These are phyloP conservation scores for Pestalotiopsis sp. DNA, from an alignment of 2,329 filamentous ascomycete genomes.

Conservation along the genomic window DNA sequence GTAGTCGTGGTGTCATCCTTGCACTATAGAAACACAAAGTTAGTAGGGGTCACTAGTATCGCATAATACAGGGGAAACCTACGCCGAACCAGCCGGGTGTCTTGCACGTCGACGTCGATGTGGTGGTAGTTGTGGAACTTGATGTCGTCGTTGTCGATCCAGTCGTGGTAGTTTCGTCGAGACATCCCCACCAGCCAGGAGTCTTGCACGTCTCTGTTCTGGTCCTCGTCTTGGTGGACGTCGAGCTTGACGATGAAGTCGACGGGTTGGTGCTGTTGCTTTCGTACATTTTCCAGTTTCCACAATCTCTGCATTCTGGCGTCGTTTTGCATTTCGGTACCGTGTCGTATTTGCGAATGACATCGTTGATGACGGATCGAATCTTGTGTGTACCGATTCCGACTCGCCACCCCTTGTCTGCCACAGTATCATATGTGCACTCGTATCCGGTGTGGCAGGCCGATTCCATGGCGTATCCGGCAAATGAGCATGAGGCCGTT, in stretches of 20 bases:
- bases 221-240: constrained; percentile 63
- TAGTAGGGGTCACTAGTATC: constrained; percentile 24
- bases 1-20: constrained; percentile 14
- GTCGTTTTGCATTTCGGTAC: constrained; percentile 79
- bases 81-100: constrained; percentile 56
- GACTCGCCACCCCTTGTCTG: constrained; percentile 88
- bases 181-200: constrained; percentile 80
- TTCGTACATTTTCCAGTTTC: constrained; percentile 91
- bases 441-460: constrained; percentile 88
- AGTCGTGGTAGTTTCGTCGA: constrained; percentile 65
- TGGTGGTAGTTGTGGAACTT: constrained; percentile 48
- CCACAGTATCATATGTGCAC: constrained; percentile 91
- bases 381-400: constrained; percentile 93
- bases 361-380: constrained; percentile 81
- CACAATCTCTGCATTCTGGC: constrained; percentile 84
- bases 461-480: constrained; percentile 90
- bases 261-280: constrained; percentile 87
- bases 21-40: constrained; percentile 28
- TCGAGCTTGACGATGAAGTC: constrained; percentile 56
- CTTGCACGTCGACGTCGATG: constrained; percentile 57
- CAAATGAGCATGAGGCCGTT: constrained; percentile 86
- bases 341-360: constrained; percentile 79
- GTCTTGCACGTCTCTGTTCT: constrained; percentile 87
- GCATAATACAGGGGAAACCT: neutral
- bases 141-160: constrained; percentile 45